Base-by-base conservation (phyloP, 345 rosid genomes). In the Cochlearia excelsa region DNA sequence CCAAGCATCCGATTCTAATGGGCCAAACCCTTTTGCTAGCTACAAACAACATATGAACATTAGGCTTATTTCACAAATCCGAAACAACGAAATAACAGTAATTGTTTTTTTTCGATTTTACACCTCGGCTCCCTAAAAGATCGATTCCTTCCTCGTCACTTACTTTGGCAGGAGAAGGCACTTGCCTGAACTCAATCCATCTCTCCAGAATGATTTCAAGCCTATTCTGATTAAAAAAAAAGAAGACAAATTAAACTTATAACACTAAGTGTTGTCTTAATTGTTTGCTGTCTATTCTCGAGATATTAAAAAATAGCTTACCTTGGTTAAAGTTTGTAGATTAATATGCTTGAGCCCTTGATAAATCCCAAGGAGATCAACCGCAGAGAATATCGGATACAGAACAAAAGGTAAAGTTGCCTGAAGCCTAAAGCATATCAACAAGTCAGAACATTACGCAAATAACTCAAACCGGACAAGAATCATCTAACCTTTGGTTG, bases 251-350 rank as follows among this genome's bases (percentile, higher is more conserved):
- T 5, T 3, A 11, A 58, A 43, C 33, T 51, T 37, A 38, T 43
- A 44, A 16, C 41, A 28, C 3, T 3, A 37, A 16, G 16, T 26
- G 16, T 16, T 6, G 7, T 47, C 34, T 30, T 4, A 9, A 6
- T 16, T 26, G 26, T 42, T 34, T 34, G 11, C 43, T 34, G 23
- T 51, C 46, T 50, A 37, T 43, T 1, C 43, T 40, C 7, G 45
- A 66, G 29, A 45, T 34, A 16, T 16, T 16, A 28, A 41, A 2
- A 44, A 54, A 40, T 40, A 46, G 76, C 44, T 44, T 41, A 90
- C 97, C 95, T 87, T 90, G 11, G 91, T 87, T 61, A 90, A 69
- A 51, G 95, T 90, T 67, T 90, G 95, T 49, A 85, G 77, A 76
- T 85, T 85, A 48, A 90, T 81, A 69, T 90, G 79, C 77, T 82